Base-by-base conservation (phyloP, 257 asterid genomes). In the Asclepias syriaca region DNA sequence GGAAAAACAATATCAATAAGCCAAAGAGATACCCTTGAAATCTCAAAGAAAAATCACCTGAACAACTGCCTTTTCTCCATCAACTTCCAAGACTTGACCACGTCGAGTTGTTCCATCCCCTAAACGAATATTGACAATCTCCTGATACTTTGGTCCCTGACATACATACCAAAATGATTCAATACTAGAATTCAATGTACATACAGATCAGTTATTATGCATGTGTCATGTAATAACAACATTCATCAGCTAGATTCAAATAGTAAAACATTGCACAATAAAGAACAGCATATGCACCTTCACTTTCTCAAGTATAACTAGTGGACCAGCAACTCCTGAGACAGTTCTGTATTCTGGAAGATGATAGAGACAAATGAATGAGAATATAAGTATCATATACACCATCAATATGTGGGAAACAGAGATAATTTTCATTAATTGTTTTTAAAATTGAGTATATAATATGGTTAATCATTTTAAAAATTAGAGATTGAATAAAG, bases 281-380 rank as follows among this genome's bases (percentile, higher is more conserved):
- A 45, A 78, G 53, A 66, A 65, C 39, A 78, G n/a, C 13, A 27
- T 45, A 72, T 65, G 73, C 77, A 92, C 99, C 99, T 95, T 95
- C 76, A 95, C 99, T 90, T 95, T 95, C 49, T 95, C 99, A 15
- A 95, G 96, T 77, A 95, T 95, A 78, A 95, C 99, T 48, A 95
- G 91, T 73, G 99, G 99, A 68, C 99, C 99, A 75, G 99, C 99
- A 74, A 92, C 99, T 78, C 99, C 97, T 53, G 98, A 95, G 77
- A 95, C 98, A 69, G 99, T 95, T 79, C 99, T 88, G 68, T 95
- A 95, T 83, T 95, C 99, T 95, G 97, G 83, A 85, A 56, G 39
- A 68, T 55, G 40, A 69, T 11, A 74, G 39, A 69, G 2, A 58
- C 21, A 56, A 58, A 14, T 37, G 49, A 18, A 8, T 7, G 18